A percentile compares a stretch with the other conserved stretches of the same genome.
Conservation (phyloP, 352 stramenopile species). For the Globisporangium cylindrosporum region DNA sequence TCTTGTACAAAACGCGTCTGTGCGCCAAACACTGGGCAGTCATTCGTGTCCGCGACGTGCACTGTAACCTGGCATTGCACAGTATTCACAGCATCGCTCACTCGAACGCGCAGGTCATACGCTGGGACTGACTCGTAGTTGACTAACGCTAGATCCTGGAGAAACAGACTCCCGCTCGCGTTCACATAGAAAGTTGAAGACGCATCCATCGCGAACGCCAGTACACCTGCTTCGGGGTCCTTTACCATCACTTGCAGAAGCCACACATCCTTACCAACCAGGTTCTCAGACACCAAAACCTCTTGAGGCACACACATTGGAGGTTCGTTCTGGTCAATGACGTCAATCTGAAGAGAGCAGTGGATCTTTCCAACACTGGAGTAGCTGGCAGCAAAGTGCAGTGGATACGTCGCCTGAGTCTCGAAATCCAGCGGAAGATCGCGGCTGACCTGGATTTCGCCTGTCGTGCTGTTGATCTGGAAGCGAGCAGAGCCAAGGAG, state of each 20-base stretch:
- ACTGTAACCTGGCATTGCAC: conserved; percentile 29
- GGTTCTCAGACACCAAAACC: conserved; percentile 32
- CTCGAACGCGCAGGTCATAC: conserved; percentile 15
- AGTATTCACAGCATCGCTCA: conserved; percentile 22
- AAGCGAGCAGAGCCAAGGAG: conserved; percentile 25
- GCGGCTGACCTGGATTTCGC: conserved; percentile 25
- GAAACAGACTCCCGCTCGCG: conserved; percentile 2
- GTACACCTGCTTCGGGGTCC: neutral
- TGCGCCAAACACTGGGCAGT: conserved; percentile 36
- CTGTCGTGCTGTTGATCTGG: conserved; percentile 34
- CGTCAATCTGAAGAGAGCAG: conserved; percentile 30
- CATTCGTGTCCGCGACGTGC: conserved; percentile 42
- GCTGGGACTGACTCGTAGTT: conserved; percentile 27
- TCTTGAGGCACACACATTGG: conserved; percentile 28
- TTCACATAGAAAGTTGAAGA: conserved; percentile 6
- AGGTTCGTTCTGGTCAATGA: conserved; percentile 52
- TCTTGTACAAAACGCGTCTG: conserved; percentile 33
- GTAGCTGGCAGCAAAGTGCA: conserved; percentile 41
- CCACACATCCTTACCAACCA: conserved; percentile 8
- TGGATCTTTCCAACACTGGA: conserved; percentile 31
- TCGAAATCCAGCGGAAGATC: conserved; percentile 44
- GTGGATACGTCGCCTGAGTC: conserved; percentile 19
- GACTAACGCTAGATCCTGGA: conserved; percentile 19
- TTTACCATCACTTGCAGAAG: neutral
- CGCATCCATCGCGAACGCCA: conserved; percentile 6